These are phyloP conservation scores for Penicillium brevicompactum DNA, from an alignment of 2,329 filamentous ascomycete genomes.

Conservation along the genomic window DNA sequence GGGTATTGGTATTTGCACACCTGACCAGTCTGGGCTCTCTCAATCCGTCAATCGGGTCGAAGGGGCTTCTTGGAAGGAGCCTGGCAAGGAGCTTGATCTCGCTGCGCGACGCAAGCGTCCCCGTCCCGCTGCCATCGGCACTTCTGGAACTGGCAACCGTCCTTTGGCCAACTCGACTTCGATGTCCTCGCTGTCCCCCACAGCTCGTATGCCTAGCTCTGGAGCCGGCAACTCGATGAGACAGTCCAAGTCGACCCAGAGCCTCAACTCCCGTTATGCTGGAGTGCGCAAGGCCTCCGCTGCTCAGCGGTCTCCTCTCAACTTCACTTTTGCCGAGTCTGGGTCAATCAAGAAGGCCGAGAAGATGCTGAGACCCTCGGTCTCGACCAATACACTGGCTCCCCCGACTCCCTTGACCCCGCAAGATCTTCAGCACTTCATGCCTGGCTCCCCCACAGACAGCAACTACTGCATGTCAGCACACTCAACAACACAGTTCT, in stretches of 20 bases:
- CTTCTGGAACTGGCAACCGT: slow-evolving; percentile 39
- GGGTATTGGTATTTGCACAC: slow-evolving; percentile 39
- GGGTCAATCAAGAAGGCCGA: slow-evolving; percentile 41
- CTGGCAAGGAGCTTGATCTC: slow-evolving; percentile 47
- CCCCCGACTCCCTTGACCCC: slow-evolving; percentile 49
- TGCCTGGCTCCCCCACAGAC: slow-evolving; percentile 43
- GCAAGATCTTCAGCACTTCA: slow-evolving; percentile 44
- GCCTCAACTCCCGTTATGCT: slow-evolving; percentile 47
- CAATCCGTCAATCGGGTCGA: slow-evolving; percentile 31
- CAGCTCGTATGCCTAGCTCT: slow-evolving; percentile 36
- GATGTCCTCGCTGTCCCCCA: slow-evolving; percentile 47
- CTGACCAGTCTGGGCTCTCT: slow-evolving; percentile 23
- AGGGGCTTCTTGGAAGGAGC: slow-evolving; percentile 35
- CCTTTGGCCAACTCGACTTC: slow-evolving; percentile 42
- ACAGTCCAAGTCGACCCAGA: slow-evolving; percentile 50
- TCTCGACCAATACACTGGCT: slow-evolving; percentile 39
- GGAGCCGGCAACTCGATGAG: slow-evolving; percentile 42
- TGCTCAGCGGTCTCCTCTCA: slow-evolving; percentile 51
- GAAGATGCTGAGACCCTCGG: slow-evolving; percentile 35
- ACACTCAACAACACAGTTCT: slow-evolving; percentile 36
- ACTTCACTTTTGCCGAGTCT: slow-evolving; percentile 49
- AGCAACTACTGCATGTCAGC: slow-evolving; percentile 40
- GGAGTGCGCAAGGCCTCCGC: slow-evolving; percentile 50
- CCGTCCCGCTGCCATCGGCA: slow-evolving; percentile 49
- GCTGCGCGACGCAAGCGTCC: slow-evolving; percentile 50